Evolutionary conservation across 2,329 filamentous ascomycete genomes (phyloP).

Genomic region (Cytospora piceae): DNA sequence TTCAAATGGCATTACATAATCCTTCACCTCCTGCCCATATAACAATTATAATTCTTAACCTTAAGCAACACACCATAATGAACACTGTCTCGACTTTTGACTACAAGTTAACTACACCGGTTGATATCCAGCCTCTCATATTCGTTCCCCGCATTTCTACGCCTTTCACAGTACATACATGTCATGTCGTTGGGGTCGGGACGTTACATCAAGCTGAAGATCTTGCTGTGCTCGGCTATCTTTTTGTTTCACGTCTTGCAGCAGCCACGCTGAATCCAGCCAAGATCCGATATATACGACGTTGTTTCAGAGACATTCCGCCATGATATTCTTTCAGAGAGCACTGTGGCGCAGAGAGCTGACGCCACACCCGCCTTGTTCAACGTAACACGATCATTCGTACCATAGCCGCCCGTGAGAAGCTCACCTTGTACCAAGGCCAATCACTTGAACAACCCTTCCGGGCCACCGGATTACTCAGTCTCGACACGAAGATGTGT

Average conservation of each 20-base stretch:
- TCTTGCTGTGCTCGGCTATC: constrained; percentile 2
- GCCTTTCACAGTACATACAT: neutral
- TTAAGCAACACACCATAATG: neutral
- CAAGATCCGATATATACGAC: constrained; percentile 18
- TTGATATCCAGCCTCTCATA: neutral
- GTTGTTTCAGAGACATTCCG: constrained; percentile 16
- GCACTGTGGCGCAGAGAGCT: constrained; percentile 11
- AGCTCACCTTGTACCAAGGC: neutral
- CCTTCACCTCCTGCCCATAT: no score
- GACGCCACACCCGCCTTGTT: constrained; percentile 19
- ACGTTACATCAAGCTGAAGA: constrained; percentile 7
- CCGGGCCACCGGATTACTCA: neutral
- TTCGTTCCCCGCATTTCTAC: constrained; percentile 6
- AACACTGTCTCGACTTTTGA: neutral
- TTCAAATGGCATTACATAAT: no score
- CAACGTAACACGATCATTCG: neutral
- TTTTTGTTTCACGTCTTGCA: constrained; percentile 18
- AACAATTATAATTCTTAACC: no score
- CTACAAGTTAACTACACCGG: neutral
- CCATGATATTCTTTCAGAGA: constrained; percentile 3
- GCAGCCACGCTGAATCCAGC: constrained; percentile 10
- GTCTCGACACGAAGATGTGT: neutral
- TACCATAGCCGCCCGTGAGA: neutral
- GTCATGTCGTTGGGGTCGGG: neutral
- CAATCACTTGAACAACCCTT: neutral